These are phyloP conservation scores for Saccharomyces hybrid DNA, from an alignment of 1,139 yeast species.

Conservation along the genomic window DNA sequence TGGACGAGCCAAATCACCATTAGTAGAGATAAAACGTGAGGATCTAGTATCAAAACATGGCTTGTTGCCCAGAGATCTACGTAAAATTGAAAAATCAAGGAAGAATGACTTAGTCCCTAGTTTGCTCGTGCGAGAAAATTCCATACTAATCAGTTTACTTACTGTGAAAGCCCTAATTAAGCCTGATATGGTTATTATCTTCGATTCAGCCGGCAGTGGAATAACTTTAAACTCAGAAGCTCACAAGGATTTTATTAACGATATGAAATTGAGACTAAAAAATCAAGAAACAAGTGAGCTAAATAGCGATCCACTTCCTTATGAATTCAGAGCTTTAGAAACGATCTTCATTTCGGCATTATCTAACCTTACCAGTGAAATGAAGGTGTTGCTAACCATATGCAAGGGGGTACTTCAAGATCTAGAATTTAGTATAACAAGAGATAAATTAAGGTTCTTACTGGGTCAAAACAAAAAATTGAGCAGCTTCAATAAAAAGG, in stretches of 20 bases:
- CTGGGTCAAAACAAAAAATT: slow-evolving; percentile 76
- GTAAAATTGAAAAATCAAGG: slow-evolving; percentile 56
- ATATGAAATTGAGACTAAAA: slow-evolving; percentile 22
- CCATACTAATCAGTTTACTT: slow-evolving; percentile 56
- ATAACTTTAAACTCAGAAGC: slow-evolving; percentile 27
- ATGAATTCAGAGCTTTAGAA: slow-evolving; percentile 87
- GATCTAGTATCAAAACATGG: slow-evolving; percentile 36
- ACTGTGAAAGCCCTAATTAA: slow-evolving; percentile 67
- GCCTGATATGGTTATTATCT: slow-evolving; percentile 56
- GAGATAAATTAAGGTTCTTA: slow-evolving; percentile 72
- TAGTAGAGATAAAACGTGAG: slow-evolving; percentile 52
- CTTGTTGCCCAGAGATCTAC: slow-evolving; percentile 35
- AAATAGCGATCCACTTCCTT: slow-evolving; percentile 33
- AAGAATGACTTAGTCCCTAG: slow-evolving; percentile 51
- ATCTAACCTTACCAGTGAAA: slow-evolving; percentile 76
- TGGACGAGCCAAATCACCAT: slow-evolving; percentile 53
- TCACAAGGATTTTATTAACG: slow-evolving; percentile 28
- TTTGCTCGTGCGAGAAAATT: slow-evolving; percentile 53
- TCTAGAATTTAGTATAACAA: slow-evolving; percentile 76
- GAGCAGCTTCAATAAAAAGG: slow-evolving; percentile 76
- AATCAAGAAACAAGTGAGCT: slow-evolving; percentile 25
- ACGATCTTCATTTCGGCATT: slow-evolving; percentile 79
- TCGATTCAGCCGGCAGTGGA: slow-evolving; percentile 39
- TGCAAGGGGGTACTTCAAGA: slow-evolving; percentile 77
- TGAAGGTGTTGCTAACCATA: slow-evolving; percentile 62